These are phyloP conservation scores for Rutstroemia sydowiana DNA, from an alignment of 2,329 filamentous ascomycete species.

Conservation along the genomic window DNA sequence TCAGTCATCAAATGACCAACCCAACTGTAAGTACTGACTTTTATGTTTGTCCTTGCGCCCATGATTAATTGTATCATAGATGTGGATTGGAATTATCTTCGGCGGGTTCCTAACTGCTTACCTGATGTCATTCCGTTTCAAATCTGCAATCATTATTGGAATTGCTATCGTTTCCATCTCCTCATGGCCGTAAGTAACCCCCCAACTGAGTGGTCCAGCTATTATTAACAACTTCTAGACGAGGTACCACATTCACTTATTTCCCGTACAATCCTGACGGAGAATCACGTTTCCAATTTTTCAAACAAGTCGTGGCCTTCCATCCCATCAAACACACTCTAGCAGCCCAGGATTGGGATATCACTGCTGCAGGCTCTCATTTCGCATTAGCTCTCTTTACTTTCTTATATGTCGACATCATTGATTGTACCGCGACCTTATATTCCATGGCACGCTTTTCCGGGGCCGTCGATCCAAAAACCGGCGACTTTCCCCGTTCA, in stretches of 20 bases:
- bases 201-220: background rate
- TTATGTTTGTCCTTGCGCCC: background rate
- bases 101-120: constrained; percentile 74
- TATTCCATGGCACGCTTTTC: constrained; percentile 79
- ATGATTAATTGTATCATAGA: constrained; percentile 32
- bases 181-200: constrained; percentile 59
- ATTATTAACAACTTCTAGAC: constrained; percentile 32
- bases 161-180: constrained; percentile 65
- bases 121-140: constrained; percentile 72
- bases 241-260: constrained; percentile 62
- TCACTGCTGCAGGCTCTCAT: constrained; percentile 43
- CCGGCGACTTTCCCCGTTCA: constrained; percentile 79
- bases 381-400: constrained; percentile 68
- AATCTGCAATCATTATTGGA: constrained; percentile 67
- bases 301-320: constrained; percentile 65
- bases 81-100: constrained; percentile 81
- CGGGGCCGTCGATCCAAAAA: constrained; percentile 53
- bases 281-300: constrained; percentile 60
- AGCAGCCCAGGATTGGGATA: constrained; percentile 58
- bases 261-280: constrained; percentile 62
- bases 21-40: constrained; percentile 47
- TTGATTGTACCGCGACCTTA: constrained; percentile 69
- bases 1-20: constrained; percentile 63
- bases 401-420: constrained; percentile 73
- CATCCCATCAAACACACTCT: constrained; percentile 60